Conservation (phyloP, 768 basidiomycete species). For the Lyophyllum atratum region DNA sequence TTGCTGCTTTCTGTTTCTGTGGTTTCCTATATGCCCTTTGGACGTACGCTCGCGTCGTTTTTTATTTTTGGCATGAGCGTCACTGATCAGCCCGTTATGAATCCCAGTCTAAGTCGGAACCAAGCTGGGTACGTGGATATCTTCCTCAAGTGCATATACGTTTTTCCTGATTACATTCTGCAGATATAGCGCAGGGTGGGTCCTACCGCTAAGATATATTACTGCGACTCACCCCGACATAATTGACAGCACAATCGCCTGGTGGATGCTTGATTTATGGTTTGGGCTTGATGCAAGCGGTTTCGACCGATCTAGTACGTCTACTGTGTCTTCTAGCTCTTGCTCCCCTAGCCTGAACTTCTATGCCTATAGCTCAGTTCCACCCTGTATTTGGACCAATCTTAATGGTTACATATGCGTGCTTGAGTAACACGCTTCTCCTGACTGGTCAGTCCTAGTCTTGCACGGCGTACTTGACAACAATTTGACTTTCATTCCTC, state of each 20-base stretch:
- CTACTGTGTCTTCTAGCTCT: not conserved
- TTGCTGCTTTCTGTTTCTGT: slow-evolving; percentile 88
- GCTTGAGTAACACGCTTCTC: slow-evolving; percentile 88
- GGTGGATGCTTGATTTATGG: slow-evolving; percentile 95
- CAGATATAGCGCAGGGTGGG: slow-evolving; percentile 34
- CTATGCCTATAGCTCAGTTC: slow-evolving; percentile 53
- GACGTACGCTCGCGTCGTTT: slow-evolving; percentile 62
- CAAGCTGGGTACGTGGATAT: slow-evolving; percentile 47
- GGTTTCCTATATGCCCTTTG: slow-evolving; percentile 93
- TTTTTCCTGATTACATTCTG: not conserved
- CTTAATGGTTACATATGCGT: slow-evolving; percentile 90
- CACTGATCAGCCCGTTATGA: not conserved
- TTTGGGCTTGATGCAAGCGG: slow-evolving; percentile 96
- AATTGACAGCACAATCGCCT: slow-evolving; percentile 56
- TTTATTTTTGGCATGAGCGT: not conserved
- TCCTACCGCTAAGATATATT: not conserved
- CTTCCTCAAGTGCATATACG: not conserved
- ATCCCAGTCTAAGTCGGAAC: slow-evolving; percentile 60
- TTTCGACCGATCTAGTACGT: slow-evolving; percentile 79
- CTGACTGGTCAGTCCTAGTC: slow-evolving; percentile 63
- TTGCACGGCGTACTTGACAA: not conserved
- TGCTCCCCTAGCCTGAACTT: not conserved
- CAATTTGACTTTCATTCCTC: slow-evolving; percentile 3
- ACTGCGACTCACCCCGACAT: not conserved
- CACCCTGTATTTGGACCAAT: slow-evolving; percentile 88